Evolutionary conservation across 805 yeast species (phyloP).

Genomic region (Torulaspora microellipsoides): DNA sequence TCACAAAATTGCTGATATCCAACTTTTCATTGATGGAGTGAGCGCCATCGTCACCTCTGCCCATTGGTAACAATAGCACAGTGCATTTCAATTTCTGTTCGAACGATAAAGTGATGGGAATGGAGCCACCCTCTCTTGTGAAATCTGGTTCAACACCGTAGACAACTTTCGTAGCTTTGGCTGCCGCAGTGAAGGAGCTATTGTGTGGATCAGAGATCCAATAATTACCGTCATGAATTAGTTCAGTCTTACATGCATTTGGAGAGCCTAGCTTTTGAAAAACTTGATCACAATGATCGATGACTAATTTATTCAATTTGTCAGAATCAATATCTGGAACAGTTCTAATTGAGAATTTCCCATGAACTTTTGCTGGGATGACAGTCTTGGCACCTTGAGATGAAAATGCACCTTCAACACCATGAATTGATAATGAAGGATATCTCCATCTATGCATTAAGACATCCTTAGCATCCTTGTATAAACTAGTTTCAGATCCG

Average conservation of each 20-base stretch:
- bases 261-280: slow-evolving; percentile 71
- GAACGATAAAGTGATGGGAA: slow-evolving; percentile 93
- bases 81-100: slow-evolving; percentile 81
- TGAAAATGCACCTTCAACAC: slow-evolving; percentile 95
- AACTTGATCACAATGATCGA: slow-evolving; percentile 59
- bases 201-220: slow-evolving; percentile 96
- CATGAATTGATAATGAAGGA: slow-evolving; percentile 94
- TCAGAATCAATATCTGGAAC: slow-evolving; percentile 88
- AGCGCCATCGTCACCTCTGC: slow-evolving; percentile 99
- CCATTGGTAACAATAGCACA: slow-evolving; percentile 91
- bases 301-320: slow-evolving; percentile 73
- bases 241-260: slow-evolving; percentile 65
- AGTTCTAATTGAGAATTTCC: slow-evolving; percentile 95
- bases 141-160: slow-evolving; percentile 95
- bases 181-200: slow-evolving; percentile 89
- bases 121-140: slow-evolving; percentile 98
- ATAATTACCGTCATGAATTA: slow-evolving; percentile 92
- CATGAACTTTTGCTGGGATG: slow-evolving; percentile 88
- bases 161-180: slow-evolving; percentile 88
- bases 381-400: slow-evolving; percentile 97
- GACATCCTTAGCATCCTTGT: slow-evolving; percentile 73
- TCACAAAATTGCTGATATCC: slow-evolving; percentile 81
- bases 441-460: slow-evolving; percentile 98
- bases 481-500: slow-evolving; percentile 80
- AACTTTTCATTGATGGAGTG: slow-evolving; percentile 96